Percentiles rank a stretch among this genome's conserved stretches.
Evolutionary conservation across 169 alveolate genomes (phyloP).

Genomic region (Eimeria necatrix): DNA sequence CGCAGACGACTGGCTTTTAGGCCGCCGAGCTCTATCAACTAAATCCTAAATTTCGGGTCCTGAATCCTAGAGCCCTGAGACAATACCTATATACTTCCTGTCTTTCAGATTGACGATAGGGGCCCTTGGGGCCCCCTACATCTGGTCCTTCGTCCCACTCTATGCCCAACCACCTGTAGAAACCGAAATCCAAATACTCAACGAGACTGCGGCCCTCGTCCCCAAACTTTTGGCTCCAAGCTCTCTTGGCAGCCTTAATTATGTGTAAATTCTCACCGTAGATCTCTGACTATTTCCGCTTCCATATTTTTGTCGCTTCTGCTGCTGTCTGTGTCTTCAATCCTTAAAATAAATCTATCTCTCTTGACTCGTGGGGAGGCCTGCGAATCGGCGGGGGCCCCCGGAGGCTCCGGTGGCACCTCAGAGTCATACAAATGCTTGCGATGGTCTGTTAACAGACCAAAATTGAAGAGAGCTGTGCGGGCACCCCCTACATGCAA

Average conservation of each 20-base stretch:
- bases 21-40: too few relatives aligned
- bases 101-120: constrained; percentile 90
- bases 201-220: too few relatives aligned
- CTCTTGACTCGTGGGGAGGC: neutral
- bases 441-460: constrained; percentile 81
- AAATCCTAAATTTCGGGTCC: too few relatives aligned
- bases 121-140: constrained; percentile 85
- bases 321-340: constrained; percentile 90
- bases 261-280: constrained; percentile 81
- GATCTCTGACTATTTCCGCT: constrained; percentile 83
- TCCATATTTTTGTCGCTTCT: constrained; percentile 76
- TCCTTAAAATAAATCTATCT: constrained; percentile 83
- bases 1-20: neutral
- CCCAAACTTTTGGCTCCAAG: neutral
- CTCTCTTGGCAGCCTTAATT: neutral
- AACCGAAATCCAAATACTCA: neutral
- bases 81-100: constrained; percentile 83
- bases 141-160: constrained; percentile 91
- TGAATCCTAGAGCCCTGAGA: too few relatives aligned
- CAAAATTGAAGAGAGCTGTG: constrained; percentile 89
- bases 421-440: neutral
- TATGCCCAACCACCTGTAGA: constrained; percentile 88
- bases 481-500: constrained; percentile 91
- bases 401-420: neutral
- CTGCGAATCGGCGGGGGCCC: neutral